A percentile compares a stretch with the other conserved stretches of the same genome.
Conservation (phyloP, 495 filamentous ascomycete genomes). For the Xylaria grammica region DNA sequence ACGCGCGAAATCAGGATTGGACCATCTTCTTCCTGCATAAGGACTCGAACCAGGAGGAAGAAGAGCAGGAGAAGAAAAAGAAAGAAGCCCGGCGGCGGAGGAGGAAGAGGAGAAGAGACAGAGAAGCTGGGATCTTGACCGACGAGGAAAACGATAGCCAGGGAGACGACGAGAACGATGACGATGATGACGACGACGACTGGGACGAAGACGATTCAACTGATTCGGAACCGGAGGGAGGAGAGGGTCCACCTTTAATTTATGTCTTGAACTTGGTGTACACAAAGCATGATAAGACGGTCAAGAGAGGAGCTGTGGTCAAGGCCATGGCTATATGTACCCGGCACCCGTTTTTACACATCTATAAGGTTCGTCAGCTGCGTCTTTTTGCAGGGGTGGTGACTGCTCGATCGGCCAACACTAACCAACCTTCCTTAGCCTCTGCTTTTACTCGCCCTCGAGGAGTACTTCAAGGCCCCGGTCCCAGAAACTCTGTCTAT, state of each 20-base stretch:
- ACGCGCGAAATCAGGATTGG: slow-evolving; percentile 96
- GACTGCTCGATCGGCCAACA: not conserved
- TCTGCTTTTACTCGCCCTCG: slow-evolving; percentile 88
- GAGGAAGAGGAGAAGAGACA: slow-evolving; percentile 50
- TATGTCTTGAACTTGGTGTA: slow-evolving; percentile 98
- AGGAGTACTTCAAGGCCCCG: slow-evolving; percentile 96
- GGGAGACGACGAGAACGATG: slow-evolving; percentile 45
- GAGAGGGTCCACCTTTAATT: slow-evolving; percentile 87
- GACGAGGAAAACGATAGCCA: slow-evolving; percentile 48
- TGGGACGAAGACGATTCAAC: slow-evolving; percentile 60
- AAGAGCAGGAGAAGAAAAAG: slow-evolving; percentile 62
- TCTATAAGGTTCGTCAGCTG: slow-evolving; percentile 77
- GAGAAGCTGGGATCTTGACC: slow-evolving; percentile 57
- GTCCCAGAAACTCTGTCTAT: slow-evolving; percentile 86
- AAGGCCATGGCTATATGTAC: slow-evolving; percentile 99
- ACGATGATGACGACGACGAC: slow-evolving; percentile 60
- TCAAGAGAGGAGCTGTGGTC: slow-evolving; percentile 90
- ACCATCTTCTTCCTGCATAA: slow-evolving; percentile 99
- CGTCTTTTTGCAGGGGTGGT: slow-evolving; percentile 4
- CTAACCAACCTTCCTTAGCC: slow-evolving; percentile 64
- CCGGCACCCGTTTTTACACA: slow-evolving; percentile 96
- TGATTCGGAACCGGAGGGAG: slow-evolving; percentile 66
- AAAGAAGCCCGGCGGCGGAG: slow-evolving; percentile 57
- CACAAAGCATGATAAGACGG: slow-evolving; percentile 92
- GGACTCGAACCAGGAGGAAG: slow-evolving; percentile 80